Evolutionary conservation across 1,284 basidiomycete species (phyloP).

Genomic region (Erythrobasidium hasegawianum): DNA sequence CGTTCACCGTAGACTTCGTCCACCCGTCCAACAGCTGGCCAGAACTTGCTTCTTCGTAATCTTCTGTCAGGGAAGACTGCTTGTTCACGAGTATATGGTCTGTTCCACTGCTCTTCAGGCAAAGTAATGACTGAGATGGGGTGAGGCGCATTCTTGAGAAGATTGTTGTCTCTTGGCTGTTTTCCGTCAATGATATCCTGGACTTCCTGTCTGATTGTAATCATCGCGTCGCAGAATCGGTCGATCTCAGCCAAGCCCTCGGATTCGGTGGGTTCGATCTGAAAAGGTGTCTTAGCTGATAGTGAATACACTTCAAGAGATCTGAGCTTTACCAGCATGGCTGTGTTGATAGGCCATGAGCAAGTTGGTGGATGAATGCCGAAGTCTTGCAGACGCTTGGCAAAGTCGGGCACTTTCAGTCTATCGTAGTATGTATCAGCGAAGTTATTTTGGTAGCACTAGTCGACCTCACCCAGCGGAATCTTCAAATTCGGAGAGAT

Average conservation of each 20-base stretch:
- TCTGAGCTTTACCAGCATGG: constrained; percentile 57
- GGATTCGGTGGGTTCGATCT: constrained; percentile 88
- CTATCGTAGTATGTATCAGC: too few species aligned
- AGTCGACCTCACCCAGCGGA: constrained; percentile 56
- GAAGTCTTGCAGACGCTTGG: constrained; percentile 77
- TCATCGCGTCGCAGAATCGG: constrained; percentile 94
- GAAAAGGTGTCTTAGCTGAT: not conserved
- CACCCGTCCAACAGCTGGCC: constrained; percentile 82
- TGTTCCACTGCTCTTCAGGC: constrained; percentile 74
- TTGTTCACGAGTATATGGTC: constrained; percentile 77
- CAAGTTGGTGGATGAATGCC: constrained; percentile 59
- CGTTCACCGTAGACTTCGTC: constrained; percentile 87
- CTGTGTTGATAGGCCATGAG: constrained; percentile 90
- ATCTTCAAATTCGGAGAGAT: constrained; percentile 91
- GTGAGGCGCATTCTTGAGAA: constrained; percentile 92
- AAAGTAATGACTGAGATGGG: constrained; percentile 69
- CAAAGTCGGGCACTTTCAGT: constrained; percentile 90
- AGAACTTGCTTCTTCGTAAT: constrained; percentile 82
- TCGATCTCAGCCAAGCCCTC: constrained; percentile 87
- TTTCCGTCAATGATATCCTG: constrained; percentile 80
- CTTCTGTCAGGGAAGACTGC: constrained; percentile 79
- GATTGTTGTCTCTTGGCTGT: constrained; percentile 80
- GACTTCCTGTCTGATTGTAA: constrained; percentile 85
- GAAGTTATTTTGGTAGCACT: too few species aligned
- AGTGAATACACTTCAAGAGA: not conserved